Conservation (phyloP, 345 rosid species). For the Eucalyptus paniculata region DNA sequence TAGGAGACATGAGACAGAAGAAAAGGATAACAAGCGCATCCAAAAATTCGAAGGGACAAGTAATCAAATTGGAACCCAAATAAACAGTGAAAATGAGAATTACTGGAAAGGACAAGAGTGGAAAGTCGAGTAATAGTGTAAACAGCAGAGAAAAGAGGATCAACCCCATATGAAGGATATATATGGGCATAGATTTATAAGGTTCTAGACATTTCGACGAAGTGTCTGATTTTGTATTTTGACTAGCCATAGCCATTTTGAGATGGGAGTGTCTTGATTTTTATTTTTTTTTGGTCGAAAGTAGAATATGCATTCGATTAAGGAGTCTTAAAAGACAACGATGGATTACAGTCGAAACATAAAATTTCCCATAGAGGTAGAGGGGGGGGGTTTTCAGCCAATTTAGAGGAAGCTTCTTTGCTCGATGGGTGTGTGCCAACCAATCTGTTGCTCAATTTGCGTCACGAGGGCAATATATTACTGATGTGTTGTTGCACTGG, state of each 20-base stretch:
- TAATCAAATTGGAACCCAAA: background rate
- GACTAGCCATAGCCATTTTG: background rate
- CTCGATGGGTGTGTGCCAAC: no score
- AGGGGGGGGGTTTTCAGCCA: no score
- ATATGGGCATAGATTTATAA: background rate
- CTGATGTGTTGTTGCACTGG: no score
- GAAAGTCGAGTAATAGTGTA: background rate
- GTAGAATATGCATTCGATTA: no score
- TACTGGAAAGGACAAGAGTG: background rate
- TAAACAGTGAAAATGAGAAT: background rate
- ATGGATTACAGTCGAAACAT: no score
- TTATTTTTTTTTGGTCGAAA: no score
- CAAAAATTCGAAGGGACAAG: background rate
- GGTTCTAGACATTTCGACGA: background rate
- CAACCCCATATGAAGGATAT: background rate
- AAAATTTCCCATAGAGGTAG: no score
- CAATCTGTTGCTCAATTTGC: no score
- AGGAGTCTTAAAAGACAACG: no score
- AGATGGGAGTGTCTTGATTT: background rate
- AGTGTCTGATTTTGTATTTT: background rate
- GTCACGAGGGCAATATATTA: no score
- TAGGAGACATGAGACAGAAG: background rate
- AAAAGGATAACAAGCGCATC: background rate
- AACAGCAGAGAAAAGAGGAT: background rate
- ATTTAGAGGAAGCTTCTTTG: no score